These are phyloP conservation scores for Bromus sterilis DNA, from an alignment of 176 grass and related monocot genomes.

Conservation along the genomic window DNA sequence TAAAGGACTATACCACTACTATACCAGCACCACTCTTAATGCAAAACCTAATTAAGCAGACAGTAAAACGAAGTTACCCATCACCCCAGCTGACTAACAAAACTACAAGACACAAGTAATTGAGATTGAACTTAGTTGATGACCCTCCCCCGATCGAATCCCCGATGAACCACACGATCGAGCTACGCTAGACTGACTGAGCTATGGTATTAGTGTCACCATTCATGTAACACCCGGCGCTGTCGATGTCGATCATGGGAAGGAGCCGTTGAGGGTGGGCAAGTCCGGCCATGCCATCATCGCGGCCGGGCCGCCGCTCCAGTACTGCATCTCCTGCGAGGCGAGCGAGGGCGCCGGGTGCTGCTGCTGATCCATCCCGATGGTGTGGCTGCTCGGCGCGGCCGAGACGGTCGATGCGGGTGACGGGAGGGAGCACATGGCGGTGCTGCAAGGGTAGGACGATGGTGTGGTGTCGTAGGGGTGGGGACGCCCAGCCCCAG, in stretches of 20 bases:
- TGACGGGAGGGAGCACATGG: slow-evolving; percentile 18
- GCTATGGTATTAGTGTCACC: slow-evolving; percentile 25
- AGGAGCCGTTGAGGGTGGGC: slow-evolving; percentile 43
- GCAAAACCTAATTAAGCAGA: neutral
- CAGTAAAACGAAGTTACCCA: neutral
- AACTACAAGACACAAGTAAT: neutral
- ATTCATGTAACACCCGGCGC: neutral
- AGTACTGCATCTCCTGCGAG: slow-evolving; percentile 39
- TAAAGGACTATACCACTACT: neutral
- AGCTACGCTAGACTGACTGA: slow-evolving; percentile 25
- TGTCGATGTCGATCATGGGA: slow-evolving; percentile 21
- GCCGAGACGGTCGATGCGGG: neutral
- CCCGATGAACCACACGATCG: neutral
- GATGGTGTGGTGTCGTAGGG: slow-evolving; percentile 1
- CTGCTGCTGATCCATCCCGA: slow-evolving; percentile 34
- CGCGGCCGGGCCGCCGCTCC: slow-evolving; percentile 22
- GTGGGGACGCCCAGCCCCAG: neutral
- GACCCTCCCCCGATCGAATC: neutral
- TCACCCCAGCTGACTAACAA: slow-evolving; percentile 1
- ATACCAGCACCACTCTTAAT: neutral
- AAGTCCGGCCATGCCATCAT: slow-evolving; percentile 55
- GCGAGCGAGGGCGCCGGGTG: slow-evolving; percentile 9
- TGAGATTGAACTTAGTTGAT: slow-evolving; percentile 5
- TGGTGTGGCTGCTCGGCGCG: neutral
- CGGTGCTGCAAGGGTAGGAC: slow-evolving; percentile 27